Percentiles rank a stretch among this genome's conserved stretches.
Conservation (phyloP, 352 stramenopile genomes). For the Phytophthora quininea region DNA sequence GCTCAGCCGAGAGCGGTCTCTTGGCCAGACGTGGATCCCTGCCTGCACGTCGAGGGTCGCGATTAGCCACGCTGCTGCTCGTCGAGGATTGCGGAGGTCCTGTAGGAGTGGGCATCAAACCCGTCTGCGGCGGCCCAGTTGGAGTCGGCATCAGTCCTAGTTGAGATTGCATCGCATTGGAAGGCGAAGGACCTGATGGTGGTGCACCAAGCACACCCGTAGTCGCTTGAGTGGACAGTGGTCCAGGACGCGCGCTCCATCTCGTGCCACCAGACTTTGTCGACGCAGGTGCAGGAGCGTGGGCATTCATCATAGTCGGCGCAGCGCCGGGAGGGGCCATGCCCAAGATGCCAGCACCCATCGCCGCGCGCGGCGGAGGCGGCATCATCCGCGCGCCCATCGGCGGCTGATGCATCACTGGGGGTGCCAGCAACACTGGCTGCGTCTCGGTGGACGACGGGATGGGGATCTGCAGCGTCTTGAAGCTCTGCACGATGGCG, state of each 20-base stretch:
- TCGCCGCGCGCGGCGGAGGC: constrained; percentile 36
- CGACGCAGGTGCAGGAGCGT: constrained; percentile 25
- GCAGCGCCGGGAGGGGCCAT: constrained; percentile 43
- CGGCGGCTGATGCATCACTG: constrained; percentile 43
- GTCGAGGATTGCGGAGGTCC: constrained; percentile 26
- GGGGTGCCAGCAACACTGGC: constrained; percentile 51
- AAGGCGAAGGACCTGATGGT: constrained; percentile 22
- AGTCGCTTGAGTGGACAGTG: constrained; percentile 39
- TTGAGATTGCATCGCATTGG: constrained; percentile 38
- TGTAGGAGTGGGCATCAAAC: constrained; percentile 26
- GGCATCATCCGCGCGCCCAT: constrained; percentile 44
- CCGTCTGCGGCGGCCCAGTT: constrained; percentile 16
- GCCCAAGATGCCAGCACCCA: constrained; percentile 52
- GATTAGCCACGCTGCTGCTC: constrained; percentile 42
- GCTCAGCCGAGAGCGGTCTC: constrained; percentile 32
- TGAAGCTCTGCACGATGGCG: constrained; percentile 86
- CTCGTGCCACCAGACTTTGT: constrained; percentile 58
- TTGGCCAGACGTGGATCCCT: constrained; percentile 68
- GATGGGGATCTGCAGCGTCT: constrained; percentile 85
- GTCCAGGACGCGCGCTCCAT: constrained; percentile 73
- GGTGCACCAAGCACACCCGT: constrained; percentile 27
- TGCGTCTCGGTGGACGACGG: constrained; percentile 58
- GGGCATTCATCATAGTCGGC: constrained; percentile 28
- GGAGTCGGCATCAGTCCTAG: constrained; percentile 39
- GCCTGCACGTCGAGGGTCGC: constrained; percentile 58